Percentiles rank a stretch among this genome's conserved stretches.
Conservation (phyloP, 1,284 basidiomycete genomes). For the Puccinia horiana region DNA sequence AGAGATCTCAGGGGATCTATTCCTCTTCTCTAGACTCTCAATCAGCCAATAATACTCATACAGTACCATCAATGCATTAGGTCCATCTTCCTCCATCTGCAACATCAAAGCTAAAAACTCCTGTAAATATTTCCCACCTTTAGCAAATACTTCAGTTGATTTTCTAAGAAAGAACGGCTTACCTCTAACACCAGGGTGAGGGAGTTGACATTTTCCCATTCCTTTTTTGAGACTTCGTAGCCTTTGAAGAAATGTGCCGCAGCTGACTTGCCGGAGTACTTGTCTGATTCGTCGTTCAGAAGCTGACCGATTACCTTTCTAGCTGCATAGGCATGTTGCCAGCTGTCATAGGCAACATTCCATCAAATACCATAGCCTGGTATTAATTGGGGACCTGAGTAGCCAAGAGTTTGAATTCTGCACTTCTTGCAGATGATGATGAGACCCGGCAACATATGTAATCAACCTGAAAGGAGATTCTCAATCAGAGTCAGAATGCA, state of each 20-base stretch:
- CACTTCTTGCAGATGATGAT: background rate
- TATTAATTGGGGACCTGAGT: background rate
- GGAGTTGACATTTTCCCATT: background rate
- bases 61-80: background rate
- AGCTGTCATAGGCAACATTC: background rate
- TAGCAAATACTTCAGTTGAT: too few relatives aligned
- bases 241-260: background rate
- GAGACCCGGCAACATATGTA: background rate
- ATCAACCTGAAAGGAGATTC: background rate
- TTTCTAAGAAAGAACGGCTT: too few relatives aligned
- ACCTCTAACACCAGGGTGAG: background rate
- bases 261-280: background rate
- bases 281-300: background rate
- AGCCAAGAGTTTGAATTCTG: background rate
- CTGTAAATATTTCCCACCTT: too few relatives aligned
- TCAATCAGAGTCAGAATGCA: too few relatives aligned
- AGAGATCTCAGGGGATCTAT: background rate
- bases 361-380: background rate
- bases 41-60: background rate
- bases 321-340: too few relatives aligned
- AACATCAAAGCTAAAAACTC: background rate
- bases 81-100: slow-evolving; percentile 10
- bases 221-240: background rate
- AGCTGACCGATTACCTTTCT: background rate
- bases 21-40: background rate